Base-by-base conservation (phyloP, 176 grass and related monocot species). In the Zoysia japonica region DNA sequence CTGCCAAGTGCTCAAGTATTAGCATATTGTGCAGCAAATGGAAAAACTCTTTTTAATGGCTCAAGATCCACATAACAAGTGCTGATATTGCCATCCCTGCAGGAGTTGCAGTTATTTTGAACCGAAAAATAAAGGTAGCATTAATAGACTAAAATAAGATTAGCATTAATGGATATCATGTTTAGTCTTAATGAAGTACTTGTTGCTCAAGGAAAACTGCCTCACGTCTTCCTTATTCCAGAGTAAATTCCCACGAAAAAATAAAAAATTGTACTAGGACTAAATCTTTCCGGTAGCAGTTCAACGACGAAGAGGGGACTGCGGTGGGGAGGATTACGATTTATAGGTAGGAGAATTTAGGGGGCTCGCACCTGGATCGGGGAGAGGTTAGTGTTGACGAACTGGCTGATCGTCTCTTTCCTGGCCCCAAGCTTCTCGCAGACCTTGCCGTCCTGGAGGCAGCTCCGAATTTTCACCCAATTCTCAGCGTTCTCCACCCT, bases 391-490 rank as follows among this genome's bases (percentile, higher is more conserved):
- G 16, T 70, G 68, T 76, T 65, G 79, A 83, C 80, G 88, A 95
- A 99, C 85, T 99, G 74, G 80, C 51, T 40, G 48, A 76, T 36
- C 2, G 83, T 89, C 87, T 87, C 47, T 54, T 65, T 71, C 28
- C 78, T 77, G 11, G 78, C 78, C 11, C 63, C 86, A 0, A 99
- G 78, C 57, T 83, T 91, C 59, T 71, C 5, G 82, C 92, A 99
- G 39, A 99, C 92, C 36, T 89, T 80, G 71, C 84, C 82, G 20
- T 93, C 96, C 35, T 82, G 84, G 68, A 99, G 82, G 90, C 92
- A 99, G 68, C 96, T 99, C 78, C 79, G 85, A 68, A 99, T 93
- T 84, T 80, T 87, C 16, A 71, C 85, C 96, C 96, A 99, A 43
- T 94, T 99, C 36, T 11, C 35, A 1, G 46, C 11, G 67, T 74